Evolutionary conservation across 2,329 filamentous ascomycete genomes (phyloP).

Genomic region (Fusarium mangiferae): DNA sequence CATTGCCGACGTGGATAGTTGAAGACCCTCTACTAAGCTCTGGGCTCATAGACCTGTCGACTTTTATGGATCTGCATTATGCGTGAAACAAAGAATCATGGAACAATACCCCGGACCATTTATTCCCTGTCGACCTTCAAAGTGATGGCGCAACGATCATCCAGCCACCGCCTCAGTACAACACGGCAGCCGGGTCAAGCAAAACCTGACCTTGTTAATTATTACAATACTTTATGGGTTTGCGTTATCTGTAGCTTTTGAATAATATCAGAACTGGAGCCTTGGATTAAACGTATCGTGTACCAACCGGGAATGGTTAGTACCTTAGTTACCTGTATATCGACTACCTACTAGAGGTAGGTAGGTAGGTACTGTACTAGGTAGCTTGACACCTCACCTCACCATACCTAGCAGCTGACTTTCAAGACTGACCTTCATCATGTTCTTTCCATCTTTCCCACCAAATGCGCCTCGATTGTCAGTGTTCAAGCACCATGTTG

Average conservation of each 20-base stretch:
- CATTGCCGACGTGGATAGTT: slow-evolving; percentile 15
- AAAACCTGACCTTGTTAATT: not conserved
- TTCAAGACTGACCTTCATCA: slow-evolving; percentile 8
- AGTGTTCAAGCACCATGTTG: slow-evolving; percentile 4
- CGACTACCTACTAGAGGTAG: not conserved
- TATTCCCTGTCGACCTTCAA: not conserved
- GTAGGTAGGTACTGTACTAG: not conserved
- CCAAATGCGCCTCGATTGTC: slow-evolving; percentile 10
- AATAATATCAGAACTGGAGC: not conserved
- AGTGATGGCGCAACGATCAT: slow-evolving; percentile 1
- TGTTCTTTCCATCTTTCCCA: slow-evolving; percentile 6
- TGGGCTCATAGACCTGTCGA: slow-evolving; percentile 29
- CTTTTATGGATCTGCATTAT: slow-evolving; percentile 20
- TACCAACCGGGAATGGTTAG: not conserved
- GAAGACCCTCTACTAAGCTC: not conserved
- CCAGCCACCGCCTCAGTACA: not conserved
- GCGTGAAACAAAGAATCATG: not conserved
- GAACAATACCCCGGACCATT: not conserved
- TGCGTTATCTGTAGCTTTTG: not conserved
- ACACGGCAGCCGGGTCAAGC: not conserved
- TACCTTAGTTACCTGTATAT: not conserved
- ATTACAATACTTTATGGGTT: not conserved
- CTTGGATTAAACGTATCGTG: not conserved
- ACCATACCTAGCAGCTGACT: slow-evolving; percentile 26
- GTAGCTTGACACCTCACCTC: not conserved